These are phyloP conservation scores for Prunus armeniaca DNA, from an alignment of 306 rosid species.

Conservation along the genomic window DNA sequence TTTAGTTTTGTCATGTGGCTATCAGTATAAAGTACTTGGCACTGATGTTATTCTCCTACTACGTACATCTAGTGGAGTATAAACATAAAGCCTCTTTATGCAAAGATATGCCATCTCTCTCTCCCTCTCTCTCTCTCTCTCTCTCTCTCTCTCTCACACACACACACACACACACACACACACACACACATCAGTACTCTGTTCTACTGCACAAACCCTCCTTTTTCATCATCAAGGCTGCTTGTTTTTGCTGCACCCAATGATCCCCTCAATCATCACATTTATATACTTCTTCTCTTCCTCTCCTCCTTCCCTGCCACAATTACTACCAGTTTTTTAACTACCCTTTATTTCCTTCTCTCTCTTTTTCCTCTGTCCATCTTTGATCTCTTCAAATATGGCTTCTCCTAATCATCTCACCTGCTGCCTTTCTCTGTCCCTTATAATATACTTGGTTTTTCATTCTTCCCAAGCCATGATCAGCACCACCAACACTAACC, in stretches of 20 bases:
- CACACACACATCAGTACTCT: not conserved
- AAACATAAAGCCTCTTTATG: slow-evolving; percentile 70
- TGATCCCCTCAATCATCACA: slow-evolving; percentile 47
- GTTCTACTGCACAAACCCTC: slow-evolving; percentile 47
- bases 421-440: slow-evolving; percentile 33
- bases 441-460: slow-evolving; percentile 17
- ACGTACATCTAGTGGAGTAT: slow-evolving; percentile 52
- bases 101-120: slow-evolving; percentile 44
- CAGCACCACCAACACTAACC: slow-evolving; percentile 15
- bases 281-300: slow-evolving; percentile 56
- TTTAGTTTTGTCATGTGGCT: not conserved
- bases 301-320: slow-evolving; percentile 36
- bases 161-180: not conserved
- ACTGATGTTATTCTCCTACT: slow-evolving; percentile 39
- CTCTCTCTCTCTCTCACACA: slow-evolving; percentile 6
- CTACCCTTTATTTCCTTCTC: slow-evolving; percentile 10
- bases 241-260: slow-evolving; percentile 32
- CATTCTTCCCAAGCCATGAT: slow-evolving; percentile 22
- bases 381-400: slow-evolving; percentile 32
- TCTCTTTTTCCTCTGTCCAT: slow-evolving; percentile 6
- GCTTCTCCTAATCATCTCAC: slow-evolving; percentile 13
- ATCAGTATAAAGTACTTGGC: slow-evolving; percentile 36
- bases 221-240: slow-evolving; percentile 29
- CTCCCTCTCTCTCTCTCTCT: slow-evolving; percentile 12
- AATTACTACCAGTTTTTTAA: slow-evolving; percentile 28